Evolutionary conservation across 352 stramenopile genomes (phyloP), one percentile per base, ranked within the genome.

Genomic region (Globisporangium solare): DNA sequence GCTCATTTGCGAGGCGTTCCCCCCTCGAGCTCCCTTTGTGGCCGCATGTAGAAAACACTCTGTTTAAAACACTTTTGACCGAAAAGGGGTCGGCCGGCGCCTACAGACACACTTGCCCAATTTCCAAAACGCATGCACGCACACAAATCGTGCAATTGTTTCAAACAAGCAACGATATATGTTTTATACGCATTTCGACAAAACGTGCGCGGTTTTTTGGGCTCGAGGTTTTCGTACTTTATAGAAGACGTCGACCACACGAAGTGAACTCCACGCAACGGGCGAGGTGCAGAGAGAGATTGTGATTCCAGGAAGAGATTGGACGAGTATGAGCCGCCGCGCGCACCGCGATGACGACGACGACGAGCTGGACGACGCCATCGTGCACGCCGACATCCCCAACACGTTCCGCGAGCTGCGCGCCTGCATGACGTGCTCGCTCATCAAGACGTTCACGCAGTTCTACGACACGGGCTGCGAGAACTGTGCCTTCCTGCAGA

Each of bases 381-480:
- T 93, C 49, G 68, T 84, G 59, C 85, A 95, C 67, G 83, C 85
- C 3, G 85, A 95, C 62, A 93, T 95, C 64, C 85, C 85, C 56
- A 92, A 88, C 68, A 92, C 81, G 20, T 95, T 95, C 70, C 83
- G 85, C 39, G 83, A 95, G 64, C 74, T 95, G 48, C 83, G 85
- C 50, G 85, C 85, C 48, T 95, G 85, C 61, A 92, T 95, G 83
- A 92, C 82, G 51, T 95, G 85, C 70, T 95, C 85, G 46, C 76
- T 95, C 47, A 71, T 95, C 63, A 95, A 95, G 73, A 92, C 83
- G 12, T 95, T 93, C 67, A 92, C 83, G 64, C 85, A 95, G 70
- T 95, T 95, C 67, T 95, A 95, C 71, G 85, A 95, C 69, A 91
- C 79, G 56, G 85, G 85, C 59, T 95, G 85, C 67, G 85, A 95